phyloP scores from a whole-genome alignment of 345 rosid species.

The Eucalyptus sp. region DNA sequence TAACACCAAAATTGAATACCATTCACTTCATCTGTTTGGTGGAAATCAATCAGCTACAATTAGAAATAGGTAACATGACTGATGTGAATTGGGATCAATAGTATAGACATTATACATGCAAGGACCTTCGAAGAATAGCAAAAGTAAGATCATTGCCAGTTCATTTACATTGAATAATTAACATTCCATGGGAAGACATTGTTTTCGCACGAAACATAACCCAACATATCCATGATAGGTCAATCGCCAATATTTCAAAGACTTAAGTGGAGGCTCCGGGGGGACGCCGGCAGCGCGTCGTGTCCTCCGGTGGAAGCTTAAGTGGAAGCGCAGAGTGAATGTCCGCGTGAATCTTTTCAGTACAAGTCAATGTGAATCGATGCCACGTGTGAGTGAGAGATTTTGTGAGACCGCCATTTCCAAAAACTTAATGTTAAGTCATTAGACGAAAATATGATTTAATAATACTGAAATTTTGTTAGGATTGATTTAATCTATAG shows the following conservation, averaged over 20 bases:
- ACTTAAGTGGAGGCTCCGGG: background rate
- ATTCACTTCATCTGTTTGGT: conserved; percentile 79
- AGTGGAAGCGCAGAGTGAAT: no score
- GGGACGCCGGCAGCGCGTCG: no score
- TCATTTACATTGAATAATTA: background rate
- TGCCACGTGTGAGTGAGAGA: no score
- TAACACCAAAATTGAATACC: conserved; percentile 92
- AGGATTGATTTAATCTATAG: no score
- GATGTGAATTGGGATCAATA: background rate
- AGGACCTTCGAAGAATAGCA: background rate
- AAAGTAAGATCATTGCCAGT: background rate
- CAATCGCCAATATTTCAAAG: background rate
- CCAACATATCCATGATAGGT: background rate
- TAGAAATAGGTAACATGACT: background rate
- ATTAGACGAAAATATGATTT: no score
- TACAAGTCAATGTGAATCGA: no score
- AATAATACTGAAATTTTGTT: no score
- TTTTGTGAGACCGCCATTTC: no score
- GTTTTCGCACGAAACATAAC: background rate
- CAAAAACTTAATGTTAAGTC: no score
- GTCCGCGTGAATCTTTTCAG: no score
- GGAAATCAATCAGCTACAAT: conserved; percentile 65
- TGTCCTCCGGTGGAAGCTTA: no score
- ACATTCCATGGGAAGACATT: background rate
- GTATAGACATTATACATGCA: background rate